Evolutionary conservation across 495 filamentous ascomycete genomes (phyloP), one percentile per base, ranked within the genome.

Genomic region (Lasiosphaeria ovina): DNA sequence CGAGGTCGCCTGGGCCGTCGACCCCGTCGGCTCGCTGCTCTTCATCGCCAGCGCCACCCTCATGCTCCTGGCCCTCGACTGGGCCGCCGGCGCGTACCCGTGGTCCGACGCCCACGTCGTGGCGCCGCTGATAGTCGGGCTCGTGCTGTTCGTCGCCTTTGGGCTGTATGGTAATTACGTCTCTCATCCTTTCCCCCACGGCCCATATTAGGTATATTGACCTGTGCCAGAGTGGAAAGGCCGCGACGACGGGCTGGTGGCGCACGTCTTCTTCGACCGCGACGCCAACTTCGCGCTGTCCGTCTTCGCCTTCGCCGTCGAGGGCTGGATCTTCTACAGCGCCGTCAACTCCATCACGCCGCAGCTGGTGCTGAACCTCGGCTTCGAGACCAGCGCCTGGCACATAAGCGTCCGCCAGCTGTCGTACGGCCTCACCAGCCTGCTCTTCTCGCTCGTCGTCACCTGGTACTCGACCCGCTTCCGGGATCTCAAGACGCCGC

Each of bases 291-390:
- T 85, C 54, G 71, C 72, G 0, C 74, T 83, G 33, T 76, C 82
- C 0, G 68, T 76, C 35, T 83, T 83, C 62, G 80, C 80, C 14
- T 83, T 81, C 62, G 81, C 76, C 4, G 80, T 83, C 36, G 81
- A 85, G 71, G 80, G 79, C 62, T 85, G 81, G 79, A 79, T 85
- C 54, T 84, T 83, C 62, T 85, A 83, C 64, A 79, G 75, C 54
- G 81, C 81, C 31, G 79, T 85, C 40, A 85, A 83, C 63, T 77
- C 75, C 38, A 69, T 83, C 48, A 78, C 77, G 8, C 81, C 82
- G 3, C 79, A 82, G 56, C 76, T 83, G 51, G 71, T 77, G 11
- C 66, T 84, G 0, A 74, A 83, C 62, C 72, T 85, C 8, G 82
- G 81, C n/a, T 84, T 81, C 58, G 78, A 80, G 58, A 68, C 58